Base-by-base conservation (phyloP, 805 yeast genomes). In the Starmerella ratchasimensis region DNA sequence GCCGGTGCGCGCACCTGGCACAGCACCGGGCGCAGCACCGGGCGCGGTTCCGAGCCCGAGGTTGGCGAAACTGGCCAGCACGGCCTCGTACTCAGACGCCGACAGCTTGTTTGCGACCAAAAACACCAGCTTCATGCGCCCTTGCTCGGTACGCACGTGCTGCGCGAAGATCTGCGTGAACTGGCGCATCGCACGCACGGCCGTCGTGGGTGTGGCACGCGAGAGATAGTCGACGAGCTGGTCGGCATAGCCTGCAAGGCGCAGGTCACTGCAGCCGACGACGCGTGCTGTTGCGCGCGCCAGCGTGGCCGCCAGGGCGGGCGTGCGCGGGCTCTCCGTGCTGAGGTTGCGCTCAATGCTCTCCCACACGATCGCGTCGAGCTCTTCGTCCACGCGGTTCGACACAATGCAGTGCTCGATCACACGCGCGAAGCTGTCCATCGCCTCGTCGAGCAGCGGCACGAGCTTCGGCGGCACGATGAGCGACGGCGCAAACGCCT, bases 101-200 rank as follows among this genome's bases (percentile, higher is more conserved):
- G 76, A 70, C 23, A 88, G 59, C 42, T 80, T 56, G 54, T 90
- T 90, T 15, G 80, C 73, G 45, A 88, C 65, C 0, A 93, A 75
- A 58, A 90, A 90, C 36, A 90, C 74, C 1, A 88, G 71, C 6
- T 94, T 39, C n/a, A 45, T 35, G 25, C 35, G 46, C 23, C 39
- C 39, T 1, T 43, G 18, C 28, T 44, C 46, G 28, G 37, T 23
- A n/a, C 21, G 28, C 20, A 34, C 20, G 37, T 80, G 62, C 7
- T 72, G 70, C 39, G 69, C 71, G 47, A 81, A 63, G 3, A 86
- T 83, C 34, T 69, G 56, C 0, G 86, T 79, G 27, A 84, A 70
- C 26, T 71, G 60, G 37, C 60, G 57, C 1, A 90, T 69, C 2
- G 76, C 67, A 5, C 62, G 59, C 32, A 62, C 54, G 28, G 83